Conservation (phyloP, 345 rosid genomes). For the Odontarrhena argentea region DNA sequence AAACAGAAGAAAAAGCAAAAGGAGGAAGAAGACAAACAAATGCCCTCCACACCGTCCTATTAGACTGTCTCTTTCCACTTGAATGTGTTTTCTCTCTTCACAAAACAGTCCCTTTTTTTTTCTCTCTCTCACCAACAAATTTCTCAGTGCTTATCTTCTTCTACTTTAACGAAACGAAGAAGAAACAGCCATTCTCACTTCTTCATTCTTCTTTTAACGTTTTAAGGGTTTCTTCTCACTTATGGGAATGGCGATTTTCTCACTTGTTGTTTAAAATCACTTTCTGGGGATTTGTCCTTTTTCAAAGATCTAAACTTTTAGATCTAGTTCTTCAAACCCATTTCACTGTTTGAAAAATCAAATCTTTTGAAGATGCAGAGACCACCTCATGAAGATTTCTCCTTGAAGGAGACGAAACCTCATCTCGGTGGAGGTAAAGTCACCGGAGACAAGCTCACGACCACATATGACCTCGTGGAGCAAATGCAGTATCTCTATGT, state of each 20-base stretch:
- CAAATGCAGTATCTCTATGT: constrained; percentile 96
- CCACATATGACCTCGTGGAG: constrained; percentile 94
- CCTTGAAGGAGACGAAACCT: constrained; percentile 86
- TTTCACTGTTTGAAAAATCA: background rate
- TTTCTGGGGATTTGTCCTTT: background rate
- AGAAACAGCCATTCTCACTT: background rate
- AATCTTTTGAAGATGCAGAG: constrained; percentile 57
- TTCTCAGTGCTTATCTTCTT: constrained; percentile 25
- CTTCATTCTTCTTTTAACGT: background rate
- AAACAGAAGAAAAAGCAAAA: constrained; percentile 8
- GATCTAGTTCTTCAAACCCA: constrained; percentile 27
- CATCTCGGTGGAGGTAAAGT: constrained; percentile 70
- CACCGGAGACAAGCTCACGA: constrained; percentile 71
- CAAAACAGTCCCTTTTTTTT: background rate
- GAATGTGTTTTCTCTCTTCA: constrained; percentile 9
- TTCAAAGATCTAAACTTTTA: constrained; percentile 23
- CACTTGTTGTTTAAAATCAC: background rate
- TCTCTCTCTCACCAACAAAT: background rate
- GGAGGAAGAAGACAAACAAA: constrained; percentile 30
- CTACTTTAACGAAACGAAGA: constrained; percentile 26
- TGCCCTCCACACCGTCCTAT: background rate
- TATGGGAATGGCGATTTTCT: background rate
- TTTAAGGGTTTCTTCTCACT: background rate
- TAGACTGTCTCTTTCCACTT: background rate
- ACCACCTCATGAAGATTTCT: constrained; percentile 71